phyloP scores from a whole-genome alignment of 805 yeast species.

The Brettanomyces custersianus region DNA sequence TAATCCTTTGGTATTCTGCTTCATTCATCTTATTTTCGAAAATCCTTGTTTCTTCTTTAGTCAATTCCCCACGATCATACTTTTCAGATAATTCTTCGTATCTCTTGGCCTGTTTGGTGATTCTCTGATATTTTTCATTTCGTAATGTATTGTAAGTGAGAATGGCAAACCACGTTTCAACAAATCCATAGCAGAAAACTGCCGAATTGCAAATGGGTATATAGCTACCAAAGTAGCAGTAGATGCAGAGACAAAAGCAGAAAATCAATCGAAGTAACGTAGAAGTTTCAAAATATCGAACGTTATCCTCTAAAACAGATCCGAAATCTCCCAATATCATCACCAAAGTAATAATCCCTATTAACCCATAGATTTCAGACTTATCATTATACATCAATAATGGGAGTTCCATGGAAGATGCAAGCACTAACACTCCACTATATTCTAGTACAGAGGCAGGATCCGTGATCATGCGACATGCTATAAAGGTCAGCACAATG shows the following conservation, averaged over 20 bases:
- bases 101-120: constrained; percentile 23
- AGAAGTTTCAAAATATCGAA: constrained; percentile 44
- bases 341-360: constrained; percentile 36
- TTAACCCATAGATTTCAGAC: constrained; percentile 33
- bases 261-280: constrained; percentile 48
- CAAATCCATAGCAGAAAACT: constrained; percentile 48
- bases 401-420: constrained; percentile 26
- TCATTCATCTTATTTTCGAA: constrained; percentile 18
- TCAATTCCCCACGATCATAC: constrained; percentile 21
- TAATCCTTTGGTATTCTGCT: constrained; percentile 23
- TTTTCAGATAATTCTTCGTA: constrained; percentile 17
- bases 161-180: constrained; percentile 65
- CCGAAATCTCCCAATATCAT: constrained; percentile 45
- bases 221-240: constrained; percentile 37
- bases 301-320: constrained; percentile 41
- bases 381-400: constrained; percentile 22
- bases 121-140: constrained; percentile 50
- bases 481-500: constrained; percentile 11
- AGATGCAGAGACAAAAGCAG: constrained; percentile 41
- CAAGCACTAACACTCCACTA: constrained; percentile 19
- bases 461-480: constrained; percentile 16
- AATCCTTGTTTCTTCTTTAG: constrained; percentile 11
- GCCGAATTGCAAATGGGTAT: constrained; percentile 50
- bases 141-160: constrained; percentile 51
- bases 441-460: constrained; percentile 23